Evolutionary conservation across 2,329 filamentous ascomycete genomes (phyloP).

Genomic region (Chaetomiaceae sp.): DNA sequence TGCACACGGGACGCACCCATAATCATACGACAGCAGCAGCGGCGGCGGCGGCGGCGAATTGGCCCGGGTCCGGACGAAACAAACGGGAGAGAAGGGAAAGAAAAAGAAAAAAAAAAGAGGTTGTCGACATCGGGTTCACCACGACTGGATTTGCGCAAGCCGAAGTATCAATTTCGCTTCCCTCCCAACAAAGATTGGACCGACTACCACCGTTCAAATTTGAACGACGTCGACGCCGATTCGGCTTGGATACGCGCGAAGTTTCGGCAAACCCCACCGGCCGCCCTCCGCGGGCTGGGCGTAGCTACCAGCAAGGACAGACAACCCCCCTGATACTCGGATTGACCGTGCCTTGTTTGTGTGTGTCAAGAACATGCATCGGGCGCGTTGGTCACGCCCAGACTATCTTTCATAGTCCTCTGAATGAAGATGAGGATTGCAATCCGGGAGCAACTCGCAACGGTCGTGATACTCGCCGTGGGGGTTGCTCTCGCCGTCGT

Average conservation of each 20-base stretch:
- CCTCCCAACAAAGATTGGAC: too few species aligned
- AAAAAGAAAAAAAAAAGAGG: too few species aligned
- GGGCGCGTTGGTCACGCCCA: constrained; percentile 5
- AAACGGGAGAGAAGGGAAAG: too few species aligned
- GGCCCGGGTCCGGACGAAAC: not conserved
- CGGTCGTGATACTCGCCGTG: constrained; percentile 71
- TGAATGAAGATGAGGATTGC: constrained; percentile 66
- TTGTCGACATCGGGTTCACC: not conserved
- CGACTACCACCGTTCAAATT: not conserved
- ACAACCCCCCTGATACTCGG: too few species aligned
- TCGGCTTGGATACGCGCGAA: too few species aligned
- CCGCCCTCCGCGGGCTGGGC: too few species aligned
- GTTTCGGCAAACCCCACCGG: too few species aligned
- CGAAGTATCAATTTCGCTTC: not conserved
- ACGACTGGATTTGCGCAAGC: not conserved
- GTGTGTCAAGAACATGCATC: constrained; percentile 19
- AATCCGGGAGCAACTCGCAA: constrained; percentile 81
- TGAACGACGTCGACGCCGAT: not conserved
- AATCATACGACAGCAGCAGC: not conserved
- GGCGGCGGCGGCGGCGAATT: not conserved
- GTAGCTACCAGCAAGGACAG: too few species aligned
- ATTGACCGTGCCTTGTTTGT: not conserved
- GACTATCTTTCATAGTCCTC: constrained; percentile 17
- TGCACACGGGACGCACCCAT: not conserved
- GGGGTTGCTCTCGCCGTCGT: constrained; percentile 73